phyloP scores from a whole-genome alignment of 139 green algal genomes.

The Tetratostichococcus sp. region DNA sequence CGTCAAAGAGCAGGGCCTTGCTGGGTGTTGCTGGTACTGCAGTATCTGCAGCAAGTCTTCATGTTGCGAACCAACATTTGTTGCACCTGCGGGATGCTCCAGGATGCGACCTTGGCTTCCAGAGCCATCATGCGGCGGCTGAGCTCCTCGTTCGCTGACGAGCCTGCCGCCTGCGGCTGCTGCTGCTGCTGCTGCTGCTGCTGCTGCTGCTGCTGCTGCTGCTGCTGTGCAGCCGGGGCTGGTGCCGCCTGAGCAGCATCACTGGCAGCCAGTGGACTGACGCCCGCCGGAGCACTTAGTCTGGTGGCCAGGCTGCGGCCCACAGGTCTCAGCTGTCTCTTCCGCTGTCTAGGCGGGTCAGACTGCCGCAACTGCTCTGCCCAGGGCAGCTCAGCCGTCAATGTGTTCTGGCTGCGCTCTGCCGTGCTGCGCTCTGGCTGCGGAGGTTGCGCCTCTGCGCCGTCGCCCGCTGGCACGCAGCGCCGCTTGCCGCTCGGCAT shows the following conservation, averaged over 20 bases:
- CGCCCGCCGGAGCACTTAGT: too few relatives aligned
- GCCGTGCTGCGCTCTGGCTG: background rate
- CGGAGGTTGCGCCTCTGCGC: background rate
- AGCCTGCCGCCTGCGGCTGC: background rate
- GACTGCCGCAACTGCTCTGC: background rate
- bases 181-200: background rate
- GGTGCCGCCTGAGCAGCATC: too few relatives aligned
- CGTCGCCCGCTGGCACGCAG: background rate
- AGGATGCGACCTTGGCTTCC: background rate
- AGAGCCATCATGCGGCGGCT: background rate
- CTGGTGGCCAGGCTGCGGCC: too few relatives aligned
- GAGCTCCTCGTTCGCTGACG: background rate
- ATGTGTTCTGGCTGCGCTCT: too few relatives aligned
- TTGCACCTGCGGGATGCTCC: background rate
- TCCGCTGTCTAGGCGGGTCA: background rate
- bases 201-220: too few relatives aligned
- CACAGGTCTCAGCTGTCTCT: too few relatives aligned
- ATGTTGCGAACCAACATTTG: too few relatives aligned
- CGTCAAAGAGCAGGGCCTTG: too few relatives aligned
- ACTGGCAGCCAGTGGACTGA: too few relatives aligned
- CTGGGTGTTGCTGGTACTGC: too few relatives aligned
- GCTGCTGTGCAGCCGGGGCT: too few relatives aligned
- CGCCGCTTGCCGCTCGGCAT: background rate
- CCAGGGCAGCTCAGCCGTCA: background rate
- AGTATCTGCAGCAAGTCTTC: too few relatives aligned